phyloP scores from a whole-genome alignment of 2,329 filamentous ascomycete genomes.

The Talaromyces sp. region DNA sequence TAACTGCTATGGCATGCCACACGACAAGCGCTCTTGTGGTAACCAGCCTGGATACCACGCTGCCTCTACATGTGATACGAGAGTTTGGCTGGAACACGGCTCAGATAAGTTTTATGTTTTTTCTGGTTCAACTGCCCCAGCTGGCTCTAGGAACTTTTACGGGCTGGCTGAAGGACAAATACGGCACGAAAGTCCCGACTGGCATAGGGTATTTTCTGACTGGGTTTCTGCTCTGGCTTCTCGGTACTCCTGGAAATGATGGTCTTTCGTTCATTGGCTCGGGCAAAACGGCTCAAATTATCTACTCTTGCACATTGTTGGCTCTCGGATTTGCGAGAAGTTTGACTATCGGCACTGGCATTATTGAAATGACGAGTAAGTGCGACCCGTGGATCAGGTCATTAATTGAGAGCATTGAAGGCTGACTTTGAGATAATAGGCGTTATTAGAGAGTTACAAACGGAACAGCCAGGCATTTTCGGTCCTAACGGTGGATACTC shows the following conservation, averaged over 20 bases:
- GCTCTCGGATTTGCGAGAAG: constrained; percentile 25
- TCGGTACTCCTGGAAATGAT: constrained; percentile 29
- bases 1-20: constrained; percentile 42
- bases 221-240: constrained; percentile 27
- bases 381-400: background rate
- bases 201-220: constrained; percentile 26
- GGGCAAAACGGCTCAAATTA: constrained; percentile 21
- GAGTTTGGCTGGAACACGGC: constrained; percentile 54
- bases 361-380: constrained; percentile 31
- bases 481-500: constrained; percentile 16
- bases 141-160: constrained; percentile 58
- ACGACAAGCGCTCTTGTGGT: constrained; percentile 50
- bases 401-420: background rate
- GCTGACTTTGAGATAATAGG: background rate
- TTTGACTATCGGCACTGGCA: constrained; percentile 28
- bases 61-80: constrained; percentile 53
- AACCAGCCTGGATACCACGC: constrained; percentile 54
- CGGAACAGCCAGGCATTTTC: constrained; percentile 11
- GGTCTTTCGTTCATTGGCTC: constrained; percentile 26
- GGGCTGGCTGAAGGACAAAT: constrained; percentile 42
- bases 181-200: constrained; percentile 26
- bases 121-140: constrained; percentile 55
- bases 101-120: constrained; percentile 54
- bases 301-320: constrained; percentile 24
- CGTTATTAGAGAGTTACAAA: constrained; percentile 14